Base-by-base conservation (phyloP, 2,329 filamentous ascomycete genomes). In the Fusarium fracticaudum region DNA sequence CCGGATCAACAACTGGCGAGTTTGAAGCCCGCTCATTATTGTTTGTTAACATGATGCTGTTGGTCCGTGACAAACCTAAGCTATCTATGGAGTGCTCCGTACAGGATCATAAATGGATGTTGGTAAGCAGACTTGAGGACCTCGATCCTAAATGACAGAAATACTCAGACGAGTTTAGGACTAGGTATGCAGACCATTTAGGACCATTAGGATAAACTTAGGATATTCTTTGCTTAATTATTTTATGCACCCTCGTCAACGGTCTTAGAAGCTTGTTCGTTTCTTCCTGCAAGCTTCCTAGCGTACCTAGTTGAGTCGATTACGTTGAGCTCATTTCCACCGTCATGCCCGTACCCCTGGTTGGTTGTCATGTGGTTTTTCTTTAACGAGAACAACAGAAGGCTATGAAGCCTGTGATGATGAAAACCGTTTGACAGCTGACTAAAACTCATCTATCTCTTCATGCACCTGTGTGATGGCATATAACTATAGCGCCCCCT, bases 311-410 rank as follows among this genome's bases (percentile, higher is more conserved):
- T 60, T 51, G 62, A 63, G 64, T 66, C 64, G 48, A 26, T 61
- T 63, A 26, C 31, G 37, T 53, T 41, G 65, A 60, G 64, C 60
- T 78, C 76, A 78, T 78, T 77, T 78, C 76, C 76, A 78, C 75
- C 69, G 66, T 76, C 76, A 74, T 71, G 47, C 48, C 67, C 57
- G 59, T 57, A 43, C 47, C 57, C 38, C 41, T 48, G 60, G 22
- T 45, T 50, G 26, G 44, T 47, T 51, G 50, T 69, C 57, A 69
- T 68, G 57, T 69, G 57, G 64, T 50, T 54, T 55, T 24, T 44
- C 48, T 43, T 64, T 48, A 38, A 48, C 47, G 50, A 33, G 53
- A 63, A 48, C 29, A 33, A 65, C 35, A 45, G 40, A 22, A 31
- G 11, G 26, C 24, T 47, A 18, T n/a, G 17, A 35, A 35, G 33